Evolutionary conservation across 2,329 filamentous ascomycete genomes (phyloP).

Genomic region (Claviceps pazoutovae): DNA sequence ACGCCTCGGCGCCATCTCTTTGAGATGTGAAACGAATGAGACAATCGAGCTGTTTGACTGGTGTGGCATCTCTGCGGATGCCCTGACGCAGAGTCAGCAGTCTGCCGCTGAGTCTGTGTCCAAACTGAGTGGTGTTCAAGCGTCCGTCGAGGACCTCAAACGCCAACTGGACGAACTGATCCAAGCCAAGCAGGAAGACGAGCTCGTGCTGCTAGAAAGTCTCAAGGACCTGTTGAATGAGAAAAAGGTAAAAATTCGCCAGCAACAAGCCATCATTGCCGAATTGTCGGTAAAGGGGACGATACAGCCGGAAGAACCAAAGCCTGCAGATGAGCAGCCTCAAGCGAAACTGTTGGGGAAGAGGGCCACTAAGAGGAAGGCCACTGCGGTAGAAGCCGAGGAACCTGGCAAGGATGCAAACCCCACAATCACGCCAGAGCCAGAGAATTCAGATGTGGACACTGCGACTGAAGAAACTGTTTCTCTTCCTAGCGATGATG

Average conservation of each 20-base stretch:
- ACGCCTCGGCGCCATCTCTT: conserved; percentile 51
- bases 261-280: conserved; percentile 51
- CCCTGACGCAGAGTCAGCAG: conserved; percentile 29
- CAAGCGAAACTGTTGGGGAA: conserved; percentile 20
- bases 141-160: conserved; percentile 43
- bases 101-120: conserved; percentile 28
- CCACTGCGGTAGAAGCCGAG: conserved; percentile 25
- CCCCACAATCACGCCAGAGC: conserved; percentile 15
- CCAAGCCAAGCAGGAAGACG: conserved; percentile 50
- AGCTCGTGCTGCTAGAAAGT: conserved; percentile 52
- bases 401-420: conserved; percentile 34
- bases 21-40: conserved; percentile 41
- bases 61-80: conserved; percentile 45
- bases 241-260: conserved; percentile 67
- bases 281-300: conserved; percentile 21
- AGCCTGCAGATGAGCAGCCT: conserved; percentile 12
- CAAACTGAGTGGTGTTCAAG: conserved; percentile 34
- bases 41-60: conserved; percentile 56
- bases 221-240: conserved; percentile 59
- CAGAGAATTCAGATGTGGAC: conserved; percentile 27
- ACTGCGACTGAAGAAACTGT: conserved; percentile 26
- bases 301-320: conserved; percentile 15
- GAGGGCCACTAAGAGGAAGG: conserved; percentile 37
- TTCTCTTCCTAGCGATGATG: conserved; percentile 24
- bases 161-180: conserved; percentile 53